These are phyloP conservation scores for Isabelozyma rhagii DNA, from an alignment of 805 yeast species.

Conservation along the genomic window DNA sequence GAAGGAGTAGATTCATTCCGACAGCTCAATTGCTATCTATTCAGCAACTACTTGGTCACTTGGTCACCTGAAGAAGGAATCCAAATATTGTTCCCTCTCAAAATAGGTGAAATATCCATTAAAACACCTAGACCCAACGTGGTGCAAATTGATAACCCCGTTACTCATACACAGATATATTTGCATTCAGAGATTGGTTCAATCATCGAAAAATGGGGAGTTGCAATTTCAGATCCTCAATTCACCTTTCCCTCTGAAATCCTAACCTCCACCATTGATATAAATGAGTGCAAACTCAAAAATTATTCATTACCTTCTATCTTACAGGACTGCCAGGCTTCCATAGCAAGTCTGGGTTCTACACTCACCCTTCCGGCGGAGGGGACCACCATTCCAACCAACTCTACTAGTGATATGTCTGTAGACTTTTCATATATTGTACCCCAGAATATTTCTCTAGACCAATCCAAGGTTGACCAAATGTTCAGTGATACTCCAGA, in stretches of 20 bases:
- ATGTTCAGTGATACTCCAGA: background rate
- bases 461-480: slow-evolving; percentile 1
- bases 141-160: slow-evolving; percentile 12
- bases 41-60: slow-evolving; percentile 29
- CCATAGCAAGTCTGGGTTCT: background rate
- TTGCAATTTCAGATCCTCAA: slow-evolving; percentile 32
- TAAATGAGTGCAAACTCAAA: slow-evolving; percentile 1
- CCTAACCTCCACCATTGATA: slow-evolving; percentile 29
- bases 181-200: slow-evolving; percentile 25
- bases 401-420: background rate
- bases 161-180: slow-evolving; percentile 11
- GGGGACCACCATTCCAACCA: background rate
- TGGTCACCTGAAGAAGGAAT: slow-evolving; percentile 11
- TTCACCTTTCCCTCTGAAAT: slow-evolving; percentile 32
- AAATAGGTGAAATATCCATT: slow-evolving; percentile 6
- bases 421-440: background rate
- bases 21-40: slow-evolving; percentile 22
- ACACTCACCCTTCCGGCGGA: background rate
- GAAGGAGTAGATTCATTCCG: slow-evolving; percentile 5
- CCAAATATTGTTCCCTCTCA: slow-evolving; percentile 9
- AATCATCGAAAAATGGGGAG: slow-evolving; percentile 44
- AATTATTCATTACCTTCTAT: background rate
- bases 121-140: slow-evolving; percentile 22
- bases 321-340: background rate
- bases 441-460: background rate